Base-by-base conservation (phyloP, 2,329 filamentous ascomycete species). In the Aspergillus felis region DNA sequence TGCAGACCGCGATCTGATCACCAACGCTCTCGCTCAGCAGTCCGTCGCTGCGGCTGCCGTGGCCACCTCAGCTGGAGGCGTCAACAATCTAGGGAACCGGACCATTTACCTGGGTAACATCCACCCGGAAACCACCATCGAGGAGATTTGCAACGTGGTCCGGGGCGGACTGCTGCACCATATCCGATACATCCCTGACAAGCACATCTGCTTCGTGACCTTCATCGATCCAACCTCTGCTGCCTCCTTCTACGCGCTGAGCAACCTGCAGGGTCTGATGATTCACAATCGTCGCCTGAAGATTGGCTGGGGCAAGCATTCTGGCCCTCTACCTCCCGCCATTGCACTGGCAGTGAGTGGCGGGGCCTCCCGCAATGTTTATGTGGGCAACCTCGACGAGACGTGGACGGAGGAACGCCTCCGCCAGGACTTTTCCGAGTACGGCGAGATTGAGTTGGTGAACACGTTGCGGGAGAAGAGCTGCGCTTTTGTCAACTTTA, bases 291-390 rank as follows among this genome's bases (percentile, higher is more conserved):
- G 94, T 62, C 88, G 94, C 54, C 82, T 99, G 65, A 99, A 99
- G 84, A 97, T 99, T 73, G 94, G 94, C 64, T 99, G 94, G 94
- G 94, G 94, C 63, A 99, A 99, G 82, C 94, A 99, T 77, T 99
- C 94, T 4, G 94, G 94, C 59, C 93, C 92, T 65, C 86, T 99
- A 27, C 94, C 94, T 42, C 92, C 94, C 22, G 94, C 94, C 7
- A 97, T 99, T 71, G 93, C 94, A 22, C 81, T 99, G 63, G 94
- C 94, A 50, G 94, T 99, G 54, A 97, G 92, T 66, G 94, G 93
- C 54, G 94, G 94, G 68, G 94, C 94, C 54, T 97, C 94, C n/a
- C 87, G 94, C 61, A 99, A 99, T 71, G 94, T 99, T 28, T 99
- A 99, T 76, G 89, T 99, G 70, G 94, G 94, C 62, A 99, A 99